Base-by-base conservation (phyloP, 768 basidiomycete genomes). In the Leucosporidium yakuticum region DNA sequence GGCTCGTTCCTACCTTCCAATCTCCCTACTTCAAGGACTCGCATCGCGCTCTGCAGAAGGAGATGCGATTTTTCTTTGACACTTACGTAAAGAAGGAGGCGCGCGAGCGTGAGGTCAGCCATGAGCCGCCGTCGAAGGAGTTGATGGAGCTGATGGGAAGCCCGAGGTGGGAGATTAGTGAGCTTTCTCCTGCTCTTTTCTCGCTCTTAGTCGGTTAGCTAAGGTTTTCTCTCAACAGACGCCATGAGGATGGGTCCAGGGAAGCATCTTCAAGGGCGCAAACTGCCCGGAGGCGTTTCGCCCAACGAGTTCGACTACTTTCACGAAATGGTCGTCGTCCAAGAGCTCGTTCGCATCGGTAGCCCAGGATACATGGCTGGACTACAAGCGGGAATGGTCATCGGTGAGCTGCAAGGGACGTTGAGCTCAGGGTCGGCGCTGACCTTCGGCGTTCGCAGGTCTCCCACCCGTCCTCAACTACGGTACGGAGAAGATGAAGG, bases 241-340 rank as follows among this genome's bases (percentile, higher is more conserved):
- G 89, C 90, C 20, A 95, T 96, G 91, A 83, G 90, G 27, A 82
- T 94, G 80, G 94, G 94, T 21, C 93, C 94, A 0, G 91, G 91
- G 31, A 88, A 87, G 73, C 91, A 94, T 74, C 79, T 94, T 49
- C 83, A 89, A 77, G 93, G 94, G 2, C 81, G 83, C 31, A 83
- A 79, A 17, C 80, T 95, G 11, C 85, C 90, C 82, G 83, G 82
- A 61, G 91, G 88, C 5, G 75, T 87, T 51, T 83, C 83, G 50
- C 86, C 88, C 1, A 88, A 90, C 76, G 87, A 92, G 78, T 94
- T 89, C 75, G 88, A 92, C 77, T 90, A 88, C 75, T 93, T 94
- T 14, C 91, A 93, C 75, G 93, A 90, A 81, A 82, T 91, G 64
- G 84, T 93, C 68, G 81, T 90, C 74, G 88, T 84, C 48, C 84